Percentiles rank a stretch among this genome's conserved stretches.
Evolutionary conservation across 192 early-diverging fungal species (phyloP).

Genomic region (Paraglomus brasilianum): DNA sequence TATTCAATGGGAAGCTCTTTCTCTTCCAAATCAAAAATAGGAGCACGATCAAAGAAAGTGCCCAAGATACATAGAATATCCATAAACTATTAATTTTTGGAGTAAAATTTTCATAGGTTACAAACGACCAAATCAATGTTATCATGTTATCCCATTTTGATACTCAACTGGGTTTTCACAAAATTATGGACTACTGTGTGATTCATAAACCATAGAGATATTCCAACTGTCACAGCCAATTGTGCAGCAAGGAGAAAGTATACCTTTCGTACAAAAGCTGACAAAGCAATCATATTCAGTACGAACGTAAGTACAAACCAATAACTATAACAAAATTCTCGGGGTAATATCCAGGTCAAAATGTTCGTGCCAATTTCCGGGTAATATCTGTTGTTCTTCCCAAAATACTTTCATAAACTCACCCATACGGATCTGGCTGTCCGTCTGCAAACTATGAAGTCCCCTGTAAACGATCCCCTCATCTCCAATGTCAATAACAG

Average conservation of each 20-base stretch:
- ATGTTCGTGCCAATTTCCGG: too few relatives aligned
- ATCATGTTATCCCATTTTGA: too few relatives aligned
- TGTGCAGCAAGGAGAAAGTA: conserved; percentile 6
- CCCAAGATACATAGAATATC: conserved; percentile 22
- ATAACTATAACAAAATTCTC: background rate
- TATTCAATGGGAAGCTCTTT: conserved; percentile 19
- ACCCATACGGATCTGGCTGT: conserved; percentile 21
- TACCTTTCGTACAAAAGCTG: conserved; percentile 28
- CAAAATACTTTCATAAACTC: background rate
- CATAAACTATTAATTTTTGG: too few relatives aligned
- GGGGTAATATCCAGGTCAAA: too few relatives aligned
- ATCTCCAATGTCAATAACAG: too few relatives aligned
- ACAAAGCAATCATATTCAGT: background rate
- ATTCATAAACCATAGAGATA: conserved; percentile 15
- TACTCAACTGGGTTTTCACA: conserved; percentile 2
- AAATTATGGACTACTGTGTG: background rate
- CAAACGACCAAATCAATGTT: too few relatives aligned
- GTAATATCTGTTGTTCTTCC: too few relatives aligned
- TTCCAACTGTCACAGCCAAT: background rate
- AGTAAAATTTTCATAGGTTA: too few relatives aligned
- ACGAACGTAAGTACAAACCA: background rate
- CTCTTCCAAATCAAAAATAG: conserved; percentile 18
- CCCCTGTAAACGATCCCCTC: too few relatives aligned
- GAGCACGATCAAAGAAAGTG: background rate
- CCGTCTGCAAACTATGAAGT: conserved; percentile 26